Evolutionary conservation across 1,284 basidiomycete species (phyloP).

Genomic region (Fomitopsis betulina): DNA sequence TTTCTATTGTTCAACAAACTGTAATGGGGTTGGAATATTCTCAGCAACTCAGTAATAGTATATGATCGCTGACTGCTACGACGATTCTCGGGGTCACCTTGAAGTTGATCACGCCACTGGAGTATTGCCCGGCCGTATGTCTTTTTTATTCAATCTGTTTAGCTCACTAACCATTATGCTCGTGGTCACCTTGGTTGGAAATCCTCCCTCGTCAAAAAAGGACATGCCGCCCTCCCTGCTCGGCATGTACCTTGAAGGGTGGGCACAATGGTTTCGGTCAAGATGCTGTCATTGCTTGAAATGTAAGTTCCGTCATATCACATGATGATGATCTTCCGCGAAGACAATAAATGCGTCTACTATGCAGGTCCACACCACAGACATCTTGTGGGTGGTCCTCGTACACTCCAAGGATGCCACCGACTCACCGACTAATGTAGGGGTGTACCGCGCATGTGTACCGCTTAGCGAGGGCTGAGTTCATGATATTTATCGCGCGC

Average conservation of each 20-base stretch:
- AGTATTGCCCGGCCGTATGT: too few relatives aligned
- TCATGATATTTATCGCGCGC: conserved; percentile 14
- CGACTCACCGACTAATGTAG: not conserved
- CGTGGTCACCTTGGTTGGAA: conserved; percentile 30
- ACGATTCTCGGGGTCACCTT: too few relatives aligned
- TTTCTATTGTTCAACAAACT: too few relatives aligned
- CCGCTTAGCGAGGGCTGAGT: conserved; percentile 1
- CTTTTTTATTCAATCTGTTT: not conserved
- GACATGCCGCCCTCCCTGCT: conserved; percentile 18
- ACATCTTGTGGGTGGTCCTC: conserved; percentile 5
- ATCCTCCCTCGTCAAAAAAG: conserved; percentile 26
- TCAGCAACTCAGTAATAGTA: too few relatives aligned
- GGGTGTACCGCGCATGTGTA: conserved; percentile 12
- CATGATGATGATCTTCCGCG: conserved; percentile 19
- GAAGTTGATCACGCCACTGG: too few relatives aligned
- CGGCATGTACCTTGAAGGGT: conserved; percentile 22
- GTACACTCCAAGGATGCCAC: not conserved
- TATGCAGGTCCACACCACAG: conserved; percentile 3
- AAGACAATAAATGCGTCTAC: not conserved
- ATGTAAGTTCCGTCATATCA: conserved; percentile 13
- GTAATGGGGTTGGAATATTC: too few relatives aligned
- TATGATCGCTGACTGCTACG: not conserved
- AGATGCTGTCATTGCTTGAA: conserved; percentile 22
- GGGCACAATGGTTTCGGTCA: conserved; percentile 25
- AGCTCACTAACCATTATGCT: too few relatives aligned